phyloP scores from a whole-genome alignment of 768 basidiomycete species.

The Postia placenta region DNA sequence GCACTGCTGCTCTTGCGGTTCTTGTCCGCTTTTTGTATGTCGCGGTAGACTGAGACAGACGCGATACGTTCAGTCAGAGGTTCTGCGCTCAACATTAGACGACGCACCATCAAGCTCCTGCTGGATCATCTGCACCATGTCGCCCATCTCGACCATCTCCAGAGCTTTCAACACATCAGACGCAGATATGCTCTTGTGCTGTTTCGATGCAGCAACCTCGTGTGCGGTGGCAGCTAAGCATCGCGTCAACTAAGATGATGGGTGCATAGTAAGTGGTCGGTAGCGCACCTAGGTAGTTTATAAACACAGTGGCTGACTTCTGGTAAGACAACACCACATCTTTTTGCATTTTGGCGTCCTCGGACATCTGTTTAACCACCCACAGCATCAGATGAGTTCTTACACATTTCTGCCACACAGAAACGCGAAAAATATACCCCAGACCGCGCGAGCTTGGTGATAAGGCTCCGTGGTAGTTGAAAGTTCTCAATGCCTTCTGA shows the following conservation, averaged over 20 bases:
- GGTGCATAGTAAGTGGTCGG: background rate
- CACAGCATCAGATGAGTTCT: background rate
- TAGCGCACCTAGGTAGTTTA: constrained; percentile 80
- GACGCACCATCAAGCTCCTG: constrained; percentile 56
- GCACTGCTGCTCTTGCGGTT: constrained; percentile 24
- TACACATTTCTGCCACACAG: background rate
- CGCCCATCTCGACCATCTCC: constrained; percentile 71
- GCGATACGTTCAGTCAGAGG: background rate
- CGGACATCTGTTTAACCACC: constrained; percentile 69
- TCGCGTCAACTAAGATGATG: background rate
- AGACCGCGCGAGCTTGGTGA: constrained; percentile 82
- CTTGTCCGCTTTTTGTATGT: constrained; percentile 57
- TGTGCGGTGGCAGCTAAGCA: constrained; percentile 54
- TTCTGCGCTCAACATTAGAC: background rate
- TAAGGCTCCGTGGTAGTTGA: constrained; percentile 78
- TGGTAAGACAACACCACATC: constrained; percentile 81
- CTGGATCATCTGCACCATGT: constrained; percentile 58
- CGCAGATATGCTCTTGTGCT: constrained; percentile 85
- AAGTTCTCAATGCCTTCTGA: constrained; percentile 86
- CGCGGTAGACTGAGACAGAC: constrained; percentile 53
- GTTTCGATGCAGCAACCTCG: constrained; percentile 77
- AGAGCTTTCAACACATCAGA: constrained; percentile 87
- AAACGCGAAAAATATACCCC: constrained; percentile 45
- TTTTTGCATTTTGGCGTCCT: constrained; percentile 82
- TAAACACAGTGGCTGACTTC: constrained; percentile 91